phyloP scores from a whole-genome alignment of 306 rosid species.

The Malus orientalis region DNA sequence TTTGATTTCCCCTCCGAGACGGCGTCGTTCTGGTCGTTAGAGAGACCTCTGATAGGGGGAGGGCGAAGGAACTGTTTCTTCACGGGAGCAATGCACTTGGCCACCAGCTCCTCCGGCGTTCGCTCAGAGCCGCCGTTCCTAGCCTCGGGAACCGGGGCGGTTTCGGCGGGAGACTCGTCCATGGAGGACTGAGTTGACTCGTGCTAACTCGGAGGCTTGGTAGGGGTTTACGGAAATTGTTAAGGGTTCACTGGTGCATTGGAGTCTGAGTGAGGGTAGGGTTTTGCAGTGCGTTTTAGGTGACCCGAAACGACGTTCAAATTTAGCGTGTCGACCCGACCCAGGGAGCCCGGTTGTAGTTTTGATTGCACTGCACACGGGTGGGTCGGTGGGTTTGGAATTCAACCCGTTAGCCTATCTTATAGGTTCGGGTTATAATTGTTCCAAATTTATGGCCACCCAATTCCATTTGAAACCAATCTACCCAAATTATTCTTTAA shows the following conservation, averaged over 20 bases:
- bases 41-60: slow-evolving; percentile 41
- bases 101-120: slow-evolving; percentile 66
- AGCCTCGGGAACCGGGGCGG: neutral
- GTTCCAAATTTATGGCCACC: too few species aligned
- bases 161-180: slow-evolving; percentile 23
- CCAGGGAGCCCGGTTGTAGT: neutral
- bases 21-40: slow-evolving; percentile 14
- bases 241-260: neutral
- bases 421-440: too few species aligned
- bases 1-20: slow-evolving; percentile 23
- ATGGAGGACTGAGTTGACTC: slow-evolving; percentile 16
- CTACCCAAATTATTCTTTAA: too few species aligned
- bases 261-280: neutral
- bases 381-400: too few species aligned
- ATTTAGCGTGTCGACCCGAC: neutral
- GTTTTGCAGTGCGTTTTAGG: neutral
- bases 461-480: too few species aligned
- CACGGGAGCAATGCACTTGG: slow-evolving; percentile 72
- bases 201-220: neutral
- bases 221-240: neutral
- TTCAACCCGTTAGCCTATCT: too few species aligned
- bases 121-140: slow-evolving; percentile 3
- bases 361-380: neutral
- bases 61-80: slow-evolving; percentile 56
- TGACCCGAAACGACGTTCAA: neutral